Evolutionary conservation across 2,329 filamentous ascomycete species (phyloP).

Genomic region (Colletotrichum tanaceti): DNA sequence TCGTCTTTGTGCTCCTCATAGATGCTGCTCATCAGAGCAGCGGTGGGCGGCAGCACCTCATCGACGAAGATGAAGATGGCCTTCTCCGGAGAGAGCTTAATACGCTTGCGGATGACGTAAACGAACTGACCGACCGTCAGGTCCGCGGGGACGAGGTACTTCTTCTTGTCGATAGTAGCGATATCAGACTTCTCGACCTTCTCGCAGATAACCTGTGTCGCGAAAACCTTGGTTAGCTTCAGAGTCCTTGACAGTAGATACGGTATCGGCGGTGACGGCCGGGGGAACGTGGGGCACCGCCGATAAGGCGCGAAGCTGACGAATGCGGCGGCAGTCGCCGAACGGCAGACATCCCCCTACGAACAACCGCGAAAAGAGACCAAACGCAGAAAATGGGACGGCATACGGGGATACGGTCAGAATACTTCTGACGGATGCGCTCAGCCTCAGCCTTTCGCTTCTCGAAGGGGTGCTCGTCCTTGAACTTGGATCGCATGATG

Average conservation of each 20-base stretch:
- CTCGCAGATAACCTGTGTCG: slow-evolving; percentile 91
- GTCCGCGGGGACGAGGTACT: slow-evolving; percentile 97
- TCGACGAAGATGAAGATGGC: slow-evolving; percentile 99
- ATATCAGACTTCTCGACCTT: slow-evolving; percentile 99
- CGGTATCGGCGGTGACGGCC: slow-evolving; percentile 37
- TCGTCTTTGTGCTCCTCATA: slow-evolving; percentile 98
- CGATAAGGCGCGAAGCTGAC: slow-evolving; percentile 34
- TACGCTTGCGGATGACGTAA: slow-evolving; percentile 99
- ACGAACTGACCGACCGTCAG: slow-evolving; percentile 99
- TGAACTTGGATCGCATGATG: slow-evolving; percentile 99
- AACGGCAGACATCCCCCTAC: slow-evolving; percentile 1
- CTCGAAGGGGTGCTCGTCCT: slow-evolving; percentile 99
- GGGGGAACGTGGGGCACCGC: slow-evolving; percentile 32
- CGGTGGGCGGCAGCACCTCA: slow-evolving; percentile 95
- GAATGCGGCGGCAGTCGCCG: slow-evolving; percentile 6
- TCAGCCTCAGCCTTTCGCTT: slow-evolving; percentile 99
- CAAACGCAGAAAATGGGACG: slow-evolving; percentile 11
- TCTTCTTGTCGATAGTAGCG: slow-evolving; percentile 99
- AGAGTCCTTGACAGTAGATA: slow-evolving; percentile 2
- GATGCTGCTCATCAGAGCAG: slow-evolving; percentile 98
- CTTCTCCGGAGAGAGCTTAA: slow-evolving; percentile 99
- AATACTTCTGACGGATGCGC: slow-evolving; percentile 98
- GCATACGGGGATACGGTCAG: slow-evolving; percentile 95
- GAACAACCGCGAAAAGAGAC: background rate
- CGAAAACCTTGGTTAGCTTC: slow-evolving; percentile 42